Evolutionary conservation across 2,329 filamentous ascomycete genomes (phyloP).

Genomic region (Talaromyces sp.): DNA sequence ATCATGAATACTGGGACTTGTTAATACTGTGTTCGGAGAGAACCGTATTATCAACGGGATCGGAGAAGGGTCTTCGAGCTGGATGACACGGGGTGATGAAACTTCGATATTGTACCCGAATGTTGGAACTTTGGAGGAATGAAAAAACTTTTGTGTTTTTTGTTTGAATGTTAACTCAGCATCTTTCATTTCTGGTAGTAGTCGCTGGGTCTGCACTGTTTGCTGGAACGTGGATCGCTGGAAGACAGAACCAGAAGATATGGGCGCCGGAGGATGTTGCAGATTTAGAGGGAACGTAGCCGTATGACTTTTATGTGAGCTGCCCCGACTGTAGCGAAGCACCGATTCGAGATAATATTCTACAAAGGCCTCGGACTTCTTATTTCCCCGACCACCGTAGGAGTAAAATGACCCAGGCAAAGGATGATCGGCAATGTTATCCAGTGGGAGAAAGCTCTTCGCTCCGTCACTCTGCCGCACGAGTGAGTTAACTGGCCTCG

Average conservation of each 20-base stretch:
- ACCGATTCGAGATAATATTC: constrained; percentile 33
- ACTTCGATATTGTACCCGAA: constrained; percentile 23
- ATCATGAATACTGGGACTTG: constrained; percentile 12
- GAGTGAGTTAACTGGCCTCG: not conserved
- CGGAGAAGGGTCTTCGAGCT: constrained; percentile 12
- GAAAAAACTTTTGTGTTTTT: constrained; percentile 27
- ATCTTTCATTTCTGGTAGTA: constrained; percentile 27
- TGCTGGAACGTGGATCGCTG: not conserved
- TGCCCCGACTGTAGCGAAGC: constrained; percentile 12
- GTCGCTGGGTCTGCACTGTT: constrained; percentile 20
- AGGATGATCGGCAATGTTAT: not conserved
- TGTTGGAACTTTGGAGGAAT: constrained; percentile 27
- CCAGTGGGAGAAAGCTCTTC: constrained; percentile 13
- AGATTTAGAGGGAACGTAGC: constrained; percentile 14
- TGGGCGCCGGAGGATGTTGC: constrained; percentile 5
- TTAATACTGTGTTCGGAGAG: not conserved
- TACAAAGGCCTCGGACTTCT: constrained; percentile 21
- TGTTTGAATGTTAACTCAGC: constrained; percentile 27
- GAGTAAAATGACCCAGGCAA: constrained; percentile 15
- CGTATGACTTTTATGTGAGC: not conserved
- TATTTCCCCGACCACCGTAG: not conserved
- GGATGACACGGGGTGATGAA: constrained; percentile 21
- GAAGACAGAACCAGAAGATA: not conserved
- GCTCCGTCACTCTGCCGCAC: not conserved
- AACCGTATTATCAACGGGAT: constrained; percentile 13